phyloP scores from a whole-genome alignment of 352 stramenopile species.

The Pelagophyceae sp. region DNA sequence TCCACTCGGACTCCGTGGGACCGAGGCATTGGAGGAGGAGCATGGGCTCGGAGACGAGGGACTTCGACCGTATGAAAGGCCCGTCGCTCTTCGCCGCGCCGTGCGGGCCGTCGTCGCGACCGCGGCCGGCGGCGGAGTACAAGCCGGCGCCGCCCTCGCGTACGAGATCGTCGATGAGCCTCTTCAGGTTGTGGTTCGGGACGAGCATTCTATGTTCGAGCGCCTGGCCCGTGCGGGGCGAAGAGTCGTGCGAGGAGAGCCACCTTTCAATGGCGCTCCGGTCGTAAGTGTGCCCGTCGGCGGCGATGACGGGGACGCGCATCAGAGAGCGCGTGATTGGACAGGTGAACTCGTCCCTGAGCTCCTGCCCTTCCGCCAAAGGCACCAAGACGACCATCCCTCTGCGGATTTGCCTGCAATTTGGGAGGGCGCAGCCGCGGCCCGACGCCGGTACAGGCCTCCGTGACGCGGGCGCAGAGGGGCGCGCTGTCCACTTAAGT shows the following conservation, averaged over 20 bases:
- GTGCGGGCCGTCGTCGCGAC: no score
- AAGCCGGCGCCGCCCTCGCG: slow-evolving; percentile 37
- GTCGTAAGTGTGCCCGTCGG: slow-evolving; percentile 84
- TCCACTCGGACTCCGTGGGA: slow-evolving; percentile 42
- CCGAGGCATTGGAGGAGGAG: slow-evolving; percentile 38
- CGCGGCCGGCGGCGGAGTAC: slow-evolving; percentile 31
- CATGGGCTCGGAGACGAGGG: slow-evolving; percentile 24
- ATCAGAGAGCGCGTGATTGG: slow-evolving; percentile 78
- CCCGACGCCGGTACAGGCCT: no score
- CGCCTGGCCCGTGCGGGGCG: slow-evolving; percentile 28
- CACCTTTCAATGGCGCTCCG: slow-evolving; percentile 68
- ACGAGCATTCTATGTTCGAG: slow-evolving; percentile 30
- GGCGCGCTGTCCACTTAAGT: no score
- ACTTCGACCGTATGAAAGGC: neutral
- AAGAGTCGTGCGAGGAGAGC: slow-evolving; percentile 54
- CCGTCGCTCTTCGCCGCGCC: no score
- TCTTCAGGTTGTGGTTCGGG: slow-evolving; percentile 43
- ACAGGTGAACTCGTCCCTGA: slow-evolving; percentile 47
- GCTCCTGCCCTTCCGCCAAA: slow-evolving; percentile 19
- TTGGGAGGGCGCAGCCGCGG: no score
- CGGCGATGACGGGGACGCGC: slow-evolving; percentile 34
- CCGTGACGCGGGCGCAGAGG: no score
- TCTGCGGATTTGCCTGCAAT: no score
- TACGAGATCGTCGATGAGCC: slow-evolving; percentile 45
- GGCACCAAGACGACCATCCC: no score